These are phyloP conservation scores for Cutaneotrichosporon cyanovorans DNA, from an alignment of 1,284 basidiomycete species.

Conservation along the genomic window DNA sequence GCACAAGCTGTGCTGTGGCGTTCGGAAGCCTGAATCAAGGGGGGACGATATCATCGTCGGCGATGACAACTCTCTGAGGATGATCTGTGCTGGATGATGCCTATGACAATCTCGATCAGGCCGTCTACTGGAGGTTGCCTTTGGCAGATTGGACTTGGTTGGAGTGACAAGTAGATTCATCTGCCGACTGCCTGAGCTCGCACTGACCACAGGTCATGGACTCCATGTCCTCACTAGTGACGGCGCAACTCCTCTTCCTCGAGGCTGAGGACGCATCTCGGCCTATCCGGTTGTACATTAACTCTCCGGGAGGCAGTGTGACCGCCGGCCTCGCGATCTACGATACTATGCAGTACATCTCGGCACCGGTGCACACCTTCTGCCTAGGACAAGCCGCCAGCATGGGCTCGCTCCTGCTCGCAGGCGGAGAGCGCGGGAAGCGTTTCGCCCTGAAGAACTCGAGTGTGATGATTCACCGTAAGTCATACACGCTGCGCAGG, in stretches of 20 bases:
- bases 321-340: slow-evolving; percentile 90
- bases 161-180: no score
- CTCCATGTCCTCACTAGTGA: slow-evolving; percentile 69
- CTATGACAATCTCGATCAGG: no score
- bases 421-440: slow-evolving; percentile 77
- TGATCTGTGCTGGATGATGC: no score
- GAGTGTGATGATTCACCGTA: slow-evolving; percentile 94
- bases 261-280: slow-evolving; percentile 87
- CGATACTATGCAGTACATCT: slow-evolving; percentile 82
- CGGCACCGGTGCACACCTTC: slow-evolving; percentile 87
- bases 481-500: slow-evolving; percentile 41
- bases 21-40: no score
- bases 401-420: slow-evolving; percentile 84
- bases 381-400: slow-evolving; percentile 86
- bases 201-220: slow-evolving; percentile 62
- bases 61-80: no score
- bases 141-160: no score
- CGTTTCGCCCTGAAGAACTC: slow-evolving; percentile 82
- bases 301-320: slow-evolving; percentile 87
- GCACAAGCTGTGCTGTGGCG: no score
- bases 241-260: slow-evolving; percentile 83
- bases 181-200: no score
- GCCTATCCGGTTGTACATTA: slow-evolving; percentile 89
- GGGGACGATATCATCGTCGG: no score
- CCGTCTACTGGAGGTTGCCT: no score